A percentile compares a stretch with the other conserved stretches of the same genome.
Evolutionary conservation across 139 green algal genomes (phyloP).

Genomic region (Coccomyxa sp.): DNA sequence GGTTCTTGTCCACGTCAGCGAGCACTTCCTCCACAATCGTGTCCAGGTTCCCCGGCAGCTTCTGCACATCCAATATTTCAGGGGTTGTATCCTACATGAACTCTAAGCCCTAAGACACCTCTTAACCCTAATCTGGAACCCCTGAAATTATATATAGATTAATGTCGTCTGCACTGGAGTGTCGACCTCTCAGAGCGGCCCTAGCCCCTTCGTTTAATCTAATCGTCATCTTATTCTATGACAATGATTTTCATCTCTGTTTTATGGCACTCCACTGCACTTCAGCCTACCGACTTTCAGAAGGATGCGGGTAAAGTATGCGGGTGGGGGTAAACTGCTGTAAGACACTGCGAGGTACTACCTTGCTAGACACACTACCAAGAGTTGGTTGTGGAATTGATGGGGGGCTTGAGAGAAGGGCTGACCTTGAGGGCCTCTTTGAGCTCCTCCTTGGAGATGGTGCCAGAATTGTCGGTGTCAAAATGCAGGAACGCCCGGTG

Average conservation of each 20-base stretch:
- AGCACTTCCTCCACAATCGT: constrained; percentile 39
- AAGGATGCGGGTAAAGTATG: neutral
- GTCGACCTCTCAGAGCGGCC: too few relatives aligned
- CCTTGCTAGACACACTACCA: too few relatives aligned
- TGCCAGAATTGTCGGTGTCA: constrained; percentile 67
- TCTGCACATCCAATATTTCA: neutral
- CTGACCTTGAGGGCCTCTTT: constrained; percentile 39
- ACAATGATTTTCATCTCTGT: too few relatives aligned
- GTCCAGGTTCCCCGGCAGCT: constrained; percentile 6
- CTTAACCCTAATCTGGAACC: neutral
- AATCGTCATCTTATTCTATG: too few relatives aligned
- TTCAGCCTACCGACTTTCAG: neutral
- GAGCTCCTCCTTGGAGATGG: constrained; percentile 67
- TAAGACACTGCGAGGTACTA: neutral
- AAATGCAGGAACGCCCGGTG: constrained; percentile 72
- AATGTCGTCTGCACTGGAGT: neutral
- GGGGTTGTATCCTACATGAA: too few relatives aligned
- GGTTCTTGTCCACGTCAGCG: constrained; percentile 63
- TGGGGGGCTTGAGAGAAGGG: neutral
- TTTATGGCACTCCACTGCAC: neutral
- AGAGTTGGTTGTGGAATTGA: too few relatives aligned
- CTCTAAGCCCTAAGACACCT: too few relatives aligned
- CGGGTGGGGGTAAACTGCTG: too few relatives aligned
- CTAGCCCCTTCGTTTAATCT: too few relatives aligned
- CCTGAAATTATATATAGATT: neutral